These are phyloP conservation scores for Thalassiosira mediterranea DNA, from an alignment of 352 stramenopile genomes.

Conservation along the genomic window DNA sequence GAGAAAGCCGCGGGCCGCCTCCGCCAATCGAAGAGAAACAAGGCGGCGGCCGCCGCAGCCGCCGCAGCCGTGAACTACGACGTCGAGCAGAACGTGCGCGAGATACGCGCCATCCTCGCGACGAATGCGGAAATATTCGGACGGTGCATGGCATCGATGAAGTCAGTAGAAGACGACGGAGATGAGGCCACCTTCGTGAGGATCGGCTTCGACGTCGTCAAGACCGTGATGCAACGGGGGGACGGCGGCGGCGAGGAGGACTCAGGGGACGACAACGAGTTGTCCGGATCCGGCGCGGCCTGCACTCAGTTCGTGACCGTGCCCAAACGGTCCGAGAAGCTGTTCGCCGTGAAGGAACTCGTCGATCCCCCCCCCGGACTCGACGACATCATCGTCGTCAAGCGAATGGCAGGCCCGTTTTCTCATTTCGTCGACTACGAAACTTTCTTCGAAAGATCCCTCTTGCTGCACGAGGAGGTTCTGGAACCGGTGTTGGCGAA, in stretches of 20 bases:
- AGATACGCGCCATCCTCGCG: constrained; percentile 40
- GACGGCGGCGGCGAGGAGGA: too few relatives aligned
- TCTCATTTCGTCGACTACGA: constrained; percentile 38
- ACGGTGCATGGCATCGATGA: constrained; percentile 22
- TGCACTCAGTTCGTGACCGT: too few relatives aligned
- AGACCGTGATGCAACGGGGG: too few relatives aligned
- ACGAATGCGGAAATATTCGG: constrained; percentile 42
- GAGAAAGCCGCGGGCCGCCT: not conserved
- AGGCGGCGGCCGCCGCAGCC: too few relatives aligned
- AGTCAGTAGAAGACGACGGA: not conserved
- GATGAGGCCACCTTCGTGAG: constrained; percentile 1
- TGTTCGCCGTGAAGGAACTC: too few relatives aligned
- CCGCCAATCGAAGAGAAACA: not conserved
- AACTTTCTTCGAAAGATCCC: constrained; percentile 27
- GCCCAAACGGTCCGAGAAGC: too few relatives aligned
- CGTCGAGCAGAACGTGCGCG: constrained; percentile 27
- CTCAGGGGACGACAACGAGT: too few relatives aligned
- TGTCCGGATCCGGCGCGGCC: too few relatives aligned
- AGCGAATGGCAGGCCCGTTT: not conserved
- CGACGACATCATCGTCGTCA: constrained; percentile 5
- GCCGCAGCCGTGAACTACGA: constrained; percentile 24
- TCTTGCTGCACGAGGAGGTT: constrained; percentile 33
- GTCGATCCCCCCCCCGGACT: too few relatives aligned
- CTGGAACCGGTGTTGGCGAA: constrained; percentile 32
- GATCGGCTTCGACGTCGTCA: constrained; percentile 22